phyloP scores from a whole-genome alignment of 495 filamentous ascomycete genomes.

The Lepraria neglecta region DNA sequence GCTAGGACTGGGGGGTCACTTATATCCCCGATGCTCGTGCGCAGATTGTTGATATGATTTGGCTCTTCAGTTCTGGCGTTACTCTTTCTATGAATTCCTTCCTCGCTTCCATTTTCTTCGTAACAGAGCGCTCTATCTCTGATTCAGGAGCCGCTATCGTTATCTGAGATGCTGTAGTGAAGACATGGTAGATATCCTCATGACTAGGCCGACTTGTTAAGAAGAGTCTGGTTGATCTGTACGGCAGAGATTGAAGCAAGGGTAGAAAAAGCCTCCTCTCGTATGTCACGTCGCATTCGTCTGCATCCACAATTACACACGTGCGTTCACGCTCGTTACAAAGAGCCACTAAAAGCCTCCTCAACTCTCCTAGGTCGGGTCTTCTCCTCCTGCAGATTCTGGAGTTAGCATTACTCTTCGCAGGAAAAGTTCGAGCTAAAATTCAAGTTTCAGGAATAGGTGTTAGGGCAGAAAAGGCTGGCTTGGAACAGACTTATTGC shows the following conservation, averaged over 20 bases:
- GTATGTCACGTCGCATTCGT: conserved; percentile 31
- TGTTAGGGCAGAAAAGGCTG: too few species aligned
- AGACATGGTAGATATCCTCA: conserved; percentile 6
- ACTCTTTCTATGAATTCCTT: neutral
- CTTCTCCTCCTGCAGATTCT: too few species aligned
- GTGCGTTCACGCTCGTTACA: conserved; percentile 20
- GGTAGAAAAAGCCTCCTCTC: neutral
- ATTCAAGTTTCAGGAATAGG: too few species aligned
- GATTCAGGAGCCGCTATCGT: neutral
- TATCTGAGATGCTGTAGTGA: conserved; percentile 4
- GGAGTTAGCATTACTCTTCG: too few species aligned
- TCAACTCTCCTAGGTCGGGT: neutral
- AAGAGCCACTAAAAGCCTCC: neutral
- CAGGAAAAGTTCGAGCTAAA: too few species aligned
- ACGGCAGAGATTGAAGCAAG: neutral
- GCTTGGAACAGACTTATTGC: too few species aligned
- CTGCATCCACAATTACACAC: conserved; percentile 42
- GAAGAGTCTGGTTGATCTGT: conserved; percentile 8
- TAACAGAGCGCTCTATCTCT: neutral
- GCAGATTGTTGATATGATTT: neutral
- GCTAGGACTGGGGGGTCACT: neutral
- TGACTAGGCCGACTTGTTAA: conserved; percentile 14
- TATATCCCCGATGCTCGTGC: conserved; percentile 9
- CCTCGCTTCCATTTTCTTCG: conserved; percentile 8
- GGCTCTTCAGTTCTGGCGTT: neutral